Evolutionary conservation across 805 yeast species (phyloP).

Genomic region (Ogataea trehaloabstinens): DNA sequence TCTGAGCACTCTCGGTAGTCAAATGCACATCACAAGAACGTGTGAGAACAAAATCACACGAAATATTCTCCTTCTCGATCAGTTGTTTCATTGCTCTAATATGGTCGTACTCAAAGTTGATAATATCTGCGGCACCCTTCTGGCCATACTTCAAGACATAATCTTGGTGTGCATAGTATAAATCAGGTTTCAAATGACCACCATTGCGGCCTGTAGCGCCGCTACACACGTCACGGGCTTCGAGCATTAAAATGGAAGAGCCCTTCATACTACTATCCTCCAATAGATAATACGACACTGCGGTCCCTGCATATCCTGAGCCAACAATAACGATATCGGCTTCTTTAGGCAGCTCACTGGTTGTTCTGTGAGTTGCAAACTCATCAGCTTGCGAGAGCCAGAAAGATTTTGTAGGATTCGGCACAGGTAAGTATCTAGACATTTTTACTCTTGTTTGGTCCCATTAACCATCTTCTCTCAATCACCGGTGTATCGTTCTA

Average conservation of each 20-base stretch:
- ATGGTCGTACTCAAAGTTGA: slow-evolving; percentile 38
- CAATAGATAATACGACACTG: slow-evolving; percentile 30
- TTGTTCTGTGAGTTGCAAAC: slow-evolving; percentile 18
- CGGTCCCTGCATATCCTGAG: slow-evolving; percentile 45
- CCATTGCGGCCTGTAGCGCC: slow-evolving; percentile 51
- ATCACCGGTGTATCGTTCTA: too few species aligned
- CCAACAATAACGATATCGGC: slow-evolving; percentile 44
- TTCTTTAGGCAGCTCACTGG: slow-evolving; percentile 32
- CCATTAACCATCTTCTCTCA: too few species aligned
- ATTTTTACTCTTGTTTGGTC: too few species aligned
- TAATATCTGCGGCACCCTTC: slow-evolving; percentile 33
- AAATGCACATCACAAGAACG: slow-evolving; percentile 29
- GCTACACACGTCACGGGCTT: slow-evolving; percentile 39
- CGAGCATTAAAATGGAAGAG: slow-evolving; percentile 25
- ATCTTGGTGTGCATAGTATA: slow-evolving; percentile 17
- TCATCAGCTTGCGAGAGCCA: slow-evolving; percentile 24
- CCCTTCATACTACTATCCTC: slow-evolving; percentile 3
- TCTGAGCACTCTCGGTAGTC: slow-evolving; percentile 15
- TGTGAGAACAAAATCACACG: slow-evolving; percentile 29
- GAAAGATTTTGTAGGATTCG: slow-evolving; percentile 21
- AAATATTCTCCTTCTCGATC: slow-evolving; percentile 30
- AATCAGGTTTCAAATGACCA: slow-evolving; percentile 43
- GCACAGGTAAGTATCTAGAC: slow-evolving; percentile 15
- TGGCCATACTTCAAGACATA: slow-evolving; percentile 20
- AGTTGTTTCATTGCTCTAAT: slow-evolving; percentile 30